Base-by-base conservation (phyloP, 768 basidiomycete genomes). In the Termitomyces sp. region DNA sequence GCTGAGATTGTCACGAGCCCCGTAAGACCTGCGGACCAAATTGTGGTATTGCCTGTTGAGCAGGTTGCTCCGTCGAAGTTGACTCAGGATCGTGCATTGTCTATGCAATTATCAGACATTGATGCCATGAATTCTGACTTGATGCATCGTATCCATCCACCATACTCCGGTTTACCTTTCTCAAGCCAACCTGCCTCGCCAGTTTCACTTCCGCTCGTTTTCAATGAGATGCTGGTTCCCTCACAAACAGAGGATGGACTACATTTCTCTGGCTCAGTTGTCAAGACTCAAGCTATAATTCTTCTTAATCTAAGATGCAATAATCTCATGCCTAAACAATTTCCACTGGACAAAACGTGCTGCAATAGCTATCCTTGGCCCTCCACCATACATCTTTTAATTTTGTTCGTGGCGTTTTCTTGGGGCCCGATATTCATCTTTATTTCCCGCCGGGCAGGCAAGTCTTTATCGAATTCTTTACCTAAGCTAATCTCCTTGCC, bases 41-140 rank as follows among this genome's bases (percentile, higher is more conserved):
- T 94, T 46, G 81, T 95, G 29, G 77, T 96, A 51, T 78, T 96
- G 20, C 94, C 94, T 5, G 83, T 96, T 25, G 85, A 90, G 66
- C 82, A 87, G 48, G 78, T 92, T 12, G 76, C 90, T n/a, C 65
- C 81, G 42, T 81, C 83, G 12, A 89, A 89, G 69, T 75, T 97
- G 32, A 82, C 85, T 0, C 71, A 76, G 3, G 85, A 86, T 34
- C 83, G 92, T 57, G 83, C 85, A 6, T 68, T 76, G 32, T 88
- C 86, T 10, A 90, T 97, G 79, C 83, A 83, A 59, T 79, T 85
- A 31, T 82, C 88, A 14, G 92, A 95, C 68, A 88, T 96, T 59
- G 89, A 93, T 67, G 91, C 89, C 45, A 95, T 97, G 93, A 96
- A 97, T 72, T 87, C 89, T 3, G 89, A 92, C 70, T 79, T 95